These are phyloP conservation scores for Sarcodon sp. DNA, from an alignment of 768 basidiomycete genomes.

Conservation along the genomic window DNA sequence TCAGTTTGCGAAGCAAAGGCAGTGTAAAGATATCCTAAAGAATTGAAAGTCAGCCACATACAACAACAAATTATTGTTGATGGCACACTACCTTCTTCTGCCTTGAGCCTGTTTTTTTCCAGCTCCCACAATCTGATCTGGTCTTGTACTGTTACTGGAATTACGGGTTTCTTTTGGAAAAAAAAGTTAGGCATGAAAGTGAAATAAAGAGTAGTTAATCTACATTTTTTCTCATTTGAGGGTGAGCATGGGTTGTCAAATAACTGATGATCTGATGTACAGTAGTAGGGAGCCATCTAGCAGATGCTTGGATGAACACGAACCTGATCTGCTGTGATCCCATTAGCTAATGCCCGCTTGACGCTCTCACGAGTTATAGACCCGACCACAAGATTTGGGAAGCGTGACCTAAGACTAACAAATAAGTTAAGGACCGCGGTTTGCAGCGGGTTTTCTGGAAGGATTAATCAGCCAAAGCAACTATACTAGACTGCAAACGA, in stretches of 20 bases:
- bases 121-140: slow-evolving; percentile 97
- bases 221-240: slow-evolving; percentile 95
- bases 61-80: not conserved
- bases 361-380: slow-evolving; percentile 92
- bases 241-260: slow-evolving; percentile 87
- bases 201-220: slow-evolving; percentile 9
- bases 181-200: not conserved
- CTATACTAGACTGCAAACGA: too few relatives aligned
- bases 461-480: not conserved
- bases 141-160: slow-evolving; percentile 96
- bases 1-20: slow-evolving; percentile 79
- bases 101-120: slow-evolving; percentile 84
- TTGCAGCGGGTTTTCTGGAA: slow-evolving; percentile 83
- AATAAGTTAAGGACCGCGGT: slow-evolving; percentile 94
- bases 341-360: slow-evolving; percentile 85
- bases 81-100: slow-evolving; percentile 59
- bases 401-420: slow-evolving; percentile 84
- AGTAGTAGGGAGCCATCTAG: slow-evolving; percentile 1
- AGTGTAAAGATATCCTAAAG: slow-evolving; percentile 74
- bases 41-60: slow-evolving; percentile 7
- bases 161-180: slow-evolving; percentile 63
- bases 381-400: slow-evolving; percentile 95
- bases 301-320: slow-evolving; percentile 12
- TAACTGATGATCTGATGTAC: slow-evolving; percentile 81
- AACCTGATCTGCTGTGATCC: slow-evolving; percentile 95